Evolutionary conservation across 1,284 basidiomycete genomes (phyloP), one percentile per base, ranked within the genome.

Genomic region (Cutaneotrichosporon sp.): DNA sequence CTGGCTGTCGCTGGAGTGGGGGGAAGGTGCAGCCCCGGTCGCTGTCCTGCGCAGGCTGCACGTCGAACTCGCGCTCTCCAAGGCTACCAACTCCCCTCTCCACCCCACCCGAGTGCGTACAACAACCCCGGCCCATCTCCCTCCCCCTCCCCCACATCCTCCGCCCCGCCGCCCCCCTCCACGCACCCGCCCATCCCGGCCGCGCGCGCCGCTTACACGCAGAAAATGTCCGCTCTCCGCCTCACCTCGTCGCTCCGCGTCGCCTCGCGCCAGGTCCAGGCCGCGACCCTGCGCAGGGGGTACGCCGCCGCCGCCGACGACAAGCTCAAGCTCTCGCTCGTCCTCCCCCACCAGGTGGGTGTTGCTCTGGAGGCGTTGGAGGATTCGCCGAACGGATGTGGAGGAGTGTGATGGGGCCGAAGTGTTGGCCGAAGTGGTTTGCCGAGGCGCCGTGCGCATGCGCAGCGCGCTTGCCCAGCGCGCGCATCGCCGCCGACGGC

Each of bases 291-390:
- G 65, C 83, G 87, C 69, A 86, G 92, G 78, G 89, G 91, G 55
- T 97, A 97, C 80, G 94, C 94, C 59, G 92, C 94, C 64, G 73
- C 76, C 53, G 75, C 79, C 58, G 75, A 77, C 63, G 90, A 91
- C 79, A 69, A 69, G 57, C 69, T 77, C 67, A 95, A 93, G 84
- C 87, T 97, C 67, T 92, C 92, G 31, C 84, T 97, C 70, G 90
- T 90, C 66, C 87, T 97, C 63, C 94, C 95, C 63, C 93, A 97
- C 82, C 88, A 95, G 84, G 94, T 95, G 65, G 67, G 88, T 86
- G 22, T 27, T 8, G 33, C 2, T 33, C 13, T 24, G 38, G 7
- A 16, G 13, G 13, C 9, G 13, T 10, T 49, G 22, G 24, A 16
- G 24, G 46, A 49, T 14, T 20, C 20, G 45, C n/a, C 20, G 43